phyloP scores from a whole-genome alignment of 139 green algal genomes.

The Chlorella sp. region DNA sequence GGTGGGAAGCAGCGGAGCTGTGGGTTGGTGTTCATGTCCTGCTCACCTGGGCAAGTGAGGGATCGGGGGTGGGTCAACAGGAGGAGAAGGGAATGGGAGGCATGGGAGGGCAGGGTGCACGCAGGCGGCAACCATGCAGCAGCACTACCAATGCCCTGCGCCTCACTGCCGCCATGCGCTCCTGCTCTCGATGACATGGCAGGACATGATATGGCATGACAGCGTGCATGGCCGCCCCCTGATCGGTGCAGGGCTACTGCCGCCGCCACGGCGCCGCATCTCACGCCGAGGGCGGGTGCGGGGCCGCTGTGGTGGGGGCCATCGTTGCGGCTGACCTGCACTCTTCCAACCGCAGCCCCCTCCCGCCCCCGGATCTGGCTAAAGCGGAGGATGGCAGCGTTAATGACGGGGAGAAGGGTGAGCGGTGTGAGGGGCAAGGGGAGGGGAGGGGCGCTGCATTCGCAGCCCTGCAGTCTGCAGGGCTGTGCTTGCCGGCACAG shows the following conservation, averaged over 20 bases:
- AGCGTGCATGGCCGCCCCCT: neutral
- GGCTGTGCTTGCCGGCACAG: too few relatives aligned
- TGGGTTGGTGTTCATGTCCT: too few relatives aligned
- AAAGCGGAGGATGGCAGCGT: neutral
- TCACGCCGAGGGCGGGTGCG: neutral
- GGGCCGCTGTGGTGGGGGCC: neutral
- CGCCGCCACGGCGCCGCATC: neutral
- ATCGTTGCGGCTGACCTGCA: neutral
- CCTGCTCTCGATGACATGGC: neutral
- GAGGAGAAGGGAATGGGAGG: too few relatives aligned
- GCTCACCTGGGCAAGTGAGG: too few relatives aligned
- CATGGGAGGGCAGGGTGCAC: too few relatives aligned
- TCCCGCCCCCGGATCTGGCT: neutral
- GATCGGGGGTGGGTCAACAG: too few relatives aligned
- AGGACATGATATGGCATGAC: too few relatives aligned
- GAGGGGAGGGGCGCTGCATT: neutral
- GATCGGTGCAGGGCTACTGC: neutral
- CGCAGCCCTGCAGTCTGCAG: neutral
- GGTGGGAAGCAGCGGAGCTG: too few relatives aligned
- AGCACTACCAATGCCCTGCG: neutral
- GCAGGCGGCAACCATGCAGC: neutral
- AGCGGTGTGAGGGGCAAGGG: neutral
- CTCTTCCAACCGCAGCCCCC: neutral
- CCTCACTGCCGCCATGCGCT: too few relatives aligned
- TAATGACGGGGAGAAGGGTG: neutral